phyloP scores from a whole-genome alignment of 306 rosid genomes.

The Casuarina glauca region DNA sequence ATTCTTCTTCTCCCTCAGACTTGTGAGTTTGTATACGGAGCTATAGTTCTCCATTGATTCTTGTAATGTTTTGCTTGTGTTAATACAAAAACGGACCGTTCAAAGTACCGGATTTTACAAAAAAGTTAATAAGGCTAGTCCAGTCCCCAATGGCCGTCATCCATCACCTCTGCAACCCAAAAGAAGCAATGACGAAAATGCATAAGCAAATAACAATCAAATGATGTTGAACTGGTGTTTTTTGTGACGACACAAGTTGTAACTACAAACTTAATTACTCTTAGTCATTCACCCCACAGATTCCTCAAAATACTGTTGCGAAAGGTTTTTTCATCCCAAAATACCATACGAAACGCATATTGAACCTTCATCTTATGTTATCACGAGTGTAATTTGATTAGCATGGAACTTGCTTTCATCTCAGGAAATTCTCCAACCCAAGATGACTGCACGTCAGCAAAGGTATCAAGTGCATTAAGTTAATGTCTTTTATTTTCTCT shows the following conservation, averaged over 20 bases:
- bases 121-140: neutral
- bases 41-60: too few relatives aligned
- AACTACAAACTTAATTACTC: neutral
- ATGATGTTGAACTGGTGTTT: neutral
- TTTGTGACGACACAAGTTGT: neutral
- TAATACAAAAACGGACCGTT: too few relatives aligned
- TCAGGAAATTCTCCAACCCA: neutral
- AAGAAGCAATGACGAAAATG: slow-evolving; percentile 16
- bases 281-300: neutral
- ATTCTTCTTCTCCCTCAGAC: too few relatives aligned
- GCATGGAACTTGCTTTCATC: too few relatives aligned
- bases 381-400: too few relatives aligned
- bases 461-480: neutral
- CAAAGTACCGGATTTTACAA: too few relatives aligned
- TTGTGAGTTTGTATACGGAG: too few relatives aligned
- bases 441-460: neutral
- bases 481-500: neutral
- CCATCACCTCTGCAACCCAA: slow-evolving; percentile 34
- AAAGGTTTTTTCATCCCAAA: neutral
- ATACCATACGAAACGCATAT: neutral
- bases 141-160: slow-evolving; percentile 24
- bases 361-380: too few relatives aligned
- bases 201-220: slow-evolving; percentile 3
- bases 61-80: too few relatives aligned
- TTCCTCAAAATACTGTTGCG: neutral